A percentile compares a stretch with the other conserved stretches of the same genome.
These are phyloP conservation scores for Eucalyptus virginea DNA, from an alignment of 345 rosid species.

Conservation along the genomic window DNA sequence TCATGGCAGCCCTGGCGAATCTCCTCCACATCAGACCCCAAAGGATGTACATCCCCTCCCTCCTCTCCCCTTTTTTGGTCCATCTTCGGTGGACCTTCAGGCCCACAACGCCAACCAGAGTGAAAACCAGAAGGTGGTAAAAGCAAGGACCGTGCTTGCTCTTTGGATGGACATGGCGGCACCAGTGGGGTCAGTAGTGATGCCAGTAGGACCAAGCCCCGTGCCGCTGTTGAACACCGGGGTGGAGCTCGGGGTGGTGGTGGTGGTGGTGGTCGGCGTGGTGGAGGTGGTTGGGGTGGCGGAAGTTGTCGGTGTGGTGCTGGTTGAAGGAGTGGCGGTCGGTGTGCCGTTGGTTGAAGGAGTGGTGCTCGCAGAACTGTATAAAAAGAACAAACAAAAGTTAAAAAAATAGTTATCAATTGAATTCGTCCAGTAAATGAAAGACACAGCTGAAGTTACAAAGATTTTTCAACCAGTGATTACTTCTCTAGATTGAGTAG, in stretches of 20 bases:
- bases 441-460: background rate
- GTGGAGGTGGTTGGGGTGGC: background rate
- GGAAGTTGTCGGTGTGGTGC: constrained; percentile 6
- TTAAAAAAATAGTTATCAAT: background rate
- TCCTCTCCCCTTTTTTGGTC: background rate
- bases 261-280: background rate
- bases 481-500: background rate
- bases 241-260: constrained; percentile 2
- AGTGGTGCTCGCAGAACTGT: background rate
- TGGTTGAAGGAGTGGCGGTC: background rate
- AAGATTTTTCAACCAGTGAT: background rate
- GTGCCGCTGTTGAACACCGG: constrained; percentile 3
- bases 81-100: background rate
- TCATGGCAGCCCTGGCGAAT: constrained; percentile 12
- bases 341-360: background rate
- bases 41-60: background rate
- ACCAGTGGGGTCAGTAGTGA: constrained; percentile 1
- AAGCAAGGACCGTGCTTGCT: background rate
- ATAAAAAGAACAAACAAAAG: background rate
- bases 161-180: background rate
- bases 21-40: constrained; percentile 16
- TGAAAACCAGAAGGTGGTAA: background rate
- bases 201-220: constrained; percentile 8
- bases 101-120: constrained; percentile 4
- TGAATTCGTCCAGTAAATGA: background rate